Evolutionary conservation across 2,329 filamentous ascomycete species (phyloP).

Genomic region (Hypoxylon rubiginosum): DNA sequence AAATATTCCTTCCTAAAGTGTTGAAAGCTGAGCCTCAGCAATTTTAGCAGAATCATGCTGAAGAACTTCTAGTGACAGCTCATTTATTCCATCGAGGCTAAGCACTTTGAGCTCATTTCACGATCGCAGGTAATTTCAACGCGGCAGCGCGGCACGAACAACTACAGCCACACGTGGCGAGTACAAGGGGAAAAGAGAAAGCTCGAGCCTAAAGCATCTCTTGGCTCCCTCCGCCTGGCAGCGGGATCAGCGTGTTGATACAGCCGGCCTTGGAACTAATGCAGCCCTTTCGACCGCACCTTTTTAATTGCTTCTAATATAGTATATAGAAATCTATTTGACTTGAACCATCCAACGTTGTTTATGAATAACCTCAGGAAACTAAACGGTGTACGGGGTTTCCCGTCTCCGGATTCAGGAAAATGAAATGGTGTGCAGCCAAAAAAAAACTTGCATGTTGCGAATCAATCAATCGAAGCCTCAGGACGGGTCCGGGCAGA

Average conservation of each 20-base stretch:
- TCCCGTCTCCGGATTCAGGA: not conserved
- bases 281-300: slow-evolving; percentile 21
- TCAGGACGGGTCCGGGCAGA: slow-evolving; percentile 13
- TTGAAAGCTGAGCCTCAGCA: not conserved
- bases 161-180: slow-evolving; percentile 18
- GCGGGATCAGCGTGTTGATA: slow-evolving; percentile 32
- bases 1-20: not conserved
- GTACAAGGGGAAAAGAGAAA: not conserved
- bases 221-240: slow-evolving; percentile 5
- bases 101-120: not conserved
- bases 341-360: not conserved
- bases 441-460: not conserved
- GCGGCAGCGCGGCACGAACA: not conserved
- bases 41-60: not conserved
- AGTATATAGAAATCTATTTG: not conserved
- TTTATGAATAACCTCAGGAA: not conserved
- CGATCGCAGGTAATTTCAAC: not conserved
- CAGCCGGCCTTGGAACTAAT: slow-evolving; percentile 29
- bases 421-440: not conserved
- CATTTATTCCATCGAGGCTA: not conserved
- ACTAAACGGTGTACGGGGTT: not conserved
- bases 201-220: slow-evolving; percentile 8
- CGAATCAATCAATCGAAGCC: slow-evolving; percentile 3
- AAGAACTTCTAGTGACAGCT: not conserved
- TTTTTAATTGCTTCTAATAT: slow-evolving; percentile 16